phyloP scores from a whole-genome alignment of 371 early-diverging fungal genomes.

The Mucor lusitanicus region DNA sequence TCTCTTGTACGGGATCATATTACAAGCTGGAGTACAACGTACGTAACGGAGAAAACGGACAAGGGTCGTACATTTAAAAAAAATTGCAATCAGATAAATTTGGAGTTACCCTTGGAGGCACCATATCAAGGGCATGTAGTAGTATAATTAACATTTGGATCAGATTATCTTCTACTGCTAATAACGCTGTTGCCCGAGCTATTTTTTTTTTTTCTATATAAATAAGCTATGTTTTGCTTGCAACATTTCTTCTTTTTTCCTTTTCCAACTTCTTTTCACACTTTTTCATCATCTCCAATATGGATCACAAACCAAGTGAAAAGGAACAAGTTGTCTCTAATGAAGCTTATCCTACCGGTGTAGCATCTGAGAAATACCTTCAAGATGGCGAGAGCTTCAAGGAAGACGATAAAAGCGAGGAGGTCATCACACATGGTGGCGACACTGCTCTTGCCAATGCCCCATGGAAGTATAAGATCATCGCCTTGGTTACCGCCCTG shows the following conservation, averaged over 20 bases:
- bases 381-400: conserved; percentile 4
- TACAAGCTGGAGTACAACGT: background rate
- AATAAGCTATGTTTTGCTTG: background rate
- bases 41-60: background rate
- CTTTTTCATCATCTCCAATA: background rate
- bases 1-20: background rate
- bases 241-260: background rate
- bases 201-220: background rate
- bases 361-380: conserved; percentile 8
- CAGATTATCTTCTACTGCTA: conserved; percentile 4
- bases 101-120: background rate
- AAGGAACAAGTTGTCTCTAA: background rate
- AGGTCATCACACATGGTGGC: conserved; percentile 13
- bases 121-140: background rate
- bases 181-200: background rate
- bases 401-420: conserved; percentile 11
- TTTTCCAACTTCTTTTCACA: background rate
- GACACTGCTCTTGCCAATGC: conserved; percentile 36
- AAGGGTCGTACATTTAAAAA: background rate
- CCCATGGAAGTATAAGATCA: conserved; percentile 35
- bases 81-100: conserved; percentile 3
- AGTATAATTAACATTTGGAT: conserved; percentile 3
- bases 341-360: background rate
- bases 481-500: conserved; percentile 33
- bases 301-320: conserved; percentile 13